Percentiles rank a stretch among this genome's conserved stretches.
These are phyloP conservation scores for Exserohilum rostratum DNA, from an alignment of 2,329 filamentous ascomycete species.

Conservation along the genomic window DNA sequence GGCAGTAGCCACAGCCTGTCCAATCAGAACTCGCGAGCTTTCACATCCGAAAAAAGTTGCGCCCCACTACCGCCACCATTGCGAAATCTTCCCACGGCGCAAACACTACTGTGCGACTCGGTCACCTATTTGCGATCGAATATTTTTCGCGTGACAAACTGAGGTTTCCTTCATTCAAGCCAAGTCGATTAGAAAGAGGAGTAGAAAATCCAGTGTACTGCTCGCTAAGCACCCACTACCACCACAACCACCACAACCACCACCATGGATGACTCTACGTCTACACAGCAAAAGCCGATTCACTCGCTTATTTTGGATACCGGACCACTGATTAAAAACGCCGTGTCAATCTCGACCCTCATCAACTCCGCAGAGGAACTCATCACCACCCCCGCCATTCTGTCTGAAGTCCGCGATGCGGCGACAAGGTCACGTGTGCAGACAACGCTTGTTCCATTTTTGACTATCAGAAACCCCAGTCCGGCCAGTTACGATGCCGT, in stretches of 20 bases:
- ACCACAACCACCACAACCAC: background rate
- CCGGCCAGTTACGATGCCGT: constrained; percentile 80
- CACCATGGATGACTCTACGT: constrained; percentile 9
- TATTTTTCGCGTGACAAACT: background rate
- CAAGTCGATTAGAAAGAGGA: background rate
- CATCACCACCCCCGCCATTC: constrained; percentile 78
- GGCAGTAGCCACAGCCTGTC: background rate
- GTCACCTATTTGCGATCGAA: background rate
- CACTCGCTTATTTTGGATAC: constrained; percentile 88
- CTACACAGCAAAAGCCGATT: constrained; percentile 65
- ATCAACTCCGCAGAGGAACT: constrained; percentile 71
- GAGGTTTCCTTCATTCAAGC: background rate
- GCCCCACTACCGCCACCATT: constrained; percentile 26
- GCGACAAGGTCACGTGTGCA: constrained; percentile 81
- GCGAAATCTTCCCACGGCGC: constrained; percentile 22
- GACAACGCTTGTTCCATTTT: constrained; percentile 82
- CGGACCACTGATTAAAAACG: constrained; percentile 91
- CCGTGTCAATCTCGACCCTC: constrained; percentile 82
- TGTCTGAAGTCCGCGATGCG: constrained; percentile 85
- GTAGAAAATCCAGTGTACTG: background rate
- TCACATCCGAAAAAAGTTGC: constrained; percentile 14
- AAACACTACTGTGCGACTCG: constrained; percentile 1
- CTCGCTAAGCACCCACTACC: background rate
- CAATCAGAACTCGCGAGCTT: constrained; percentile 12
- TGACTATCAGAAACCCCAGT: constrained; percentile 75